Evolutionary conservation across 495 filamentous ascomycete species (phyloP).

Genomic region (Hyaloscypha hepaticicola): DNA sequence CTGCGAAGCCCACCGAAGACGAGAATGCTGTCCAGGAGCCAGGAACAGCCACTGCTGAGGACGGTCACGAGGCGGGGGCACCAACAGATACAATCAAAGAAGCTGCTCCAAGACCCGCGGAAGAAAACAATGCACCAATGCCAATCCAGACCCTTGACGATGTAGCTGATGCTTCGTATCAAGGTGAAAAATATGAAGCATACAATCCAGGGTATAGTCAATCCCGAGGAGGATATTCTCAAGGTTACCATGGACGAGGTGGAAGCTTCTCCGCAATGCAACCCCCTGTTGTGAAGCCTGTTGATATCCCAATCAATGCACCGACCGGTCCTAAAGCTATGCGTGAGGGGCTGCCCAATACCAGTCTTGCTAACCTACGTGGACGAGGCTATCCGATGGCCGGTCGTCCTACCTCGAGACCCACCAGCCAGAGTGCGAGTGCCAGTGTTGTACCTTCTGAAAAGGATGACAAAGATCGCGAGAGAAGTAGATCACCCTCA

Average conservation of each 20-base stretch:
- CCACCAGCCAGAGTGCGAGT: slow-evolving; percentile 19
- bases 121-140: slow-evolving; percentile 9
- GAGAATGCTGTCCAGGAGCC: slow-evolving; percentile 14
- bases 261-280: slow-evolving; percentile 22
- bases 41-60: not conserved
- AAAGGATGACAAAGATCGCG: slow-evolving; percentile 20
- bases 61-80: not conserved
- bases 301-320: slow-evolving; percentile 59
- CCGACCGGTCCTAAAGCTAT: slow-evolving; percentile 93
- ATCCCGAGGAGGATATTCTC: slow-evolving; percentile 14
- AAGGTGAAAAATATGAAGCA: not conserved
- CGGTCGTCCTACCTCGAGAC: slow-evolving; percentile 16
- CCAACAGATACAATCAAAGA: slow-evolving; percentile 6
- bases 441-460: slow-evolving; percentile 24
- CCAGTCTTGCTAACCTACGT: slow-evolving; percentile 56
- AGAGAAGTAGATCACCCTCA: slow-evolving; percentile 27
- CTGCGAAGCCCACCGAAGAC: slow-evolving; percentile 20
- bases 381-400: slow-evolving; percentile 34
- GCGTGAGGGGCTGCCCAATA: slow-evolving; percentile 80
- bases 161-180: slow-evolving; percentile 6
- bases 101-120: not conserved
- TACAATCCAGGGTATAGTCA: slow-evolving; percentile 17
- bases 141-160: slow-evolving; percentile 33
- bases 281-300: slow-evolving; percentile 26
- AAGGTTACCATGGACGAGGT: slow-evolving; percentile 22